Evolutionary conservation across 176 grass and related monocot genomes (phyloP), one percentile per base, ranked within the genome.

Genomic region (Oryza brachyantha): DNA sequence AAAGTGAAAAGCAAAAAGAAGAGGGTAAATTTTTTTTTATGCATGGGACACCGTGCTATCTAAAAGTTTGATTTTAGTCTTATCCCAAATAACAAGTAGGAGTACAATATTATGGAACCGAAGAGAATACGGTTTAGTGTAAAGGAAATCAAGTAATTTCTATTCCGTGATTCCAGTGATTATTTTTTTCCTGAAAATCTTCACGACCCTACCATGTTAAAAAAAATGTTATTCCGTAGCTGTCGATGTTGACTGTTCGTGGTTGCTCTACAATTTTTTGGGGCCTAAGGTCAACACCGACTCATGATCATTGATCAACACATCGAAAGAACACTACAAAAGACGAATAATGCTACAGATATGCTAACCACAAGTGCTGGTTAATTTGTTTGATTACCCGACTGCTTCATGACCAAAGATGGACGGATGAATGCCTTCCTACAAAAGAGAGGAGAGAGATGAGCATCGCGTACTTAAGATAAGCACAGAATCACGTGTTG

Each of bases 351-450:
- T 50, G 17, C 46, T 50, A 21, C 46, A 21, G 5, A 52, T 1
- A 0, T n/a, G 17, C 19, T 7, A 52, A 19, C 7, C 19, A 7
- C 14, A 52, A 52, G 29, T 4, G 7, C 38, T 29, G 8, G 25
- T 28, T 9, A 8, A 24, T 43, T 73, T 50, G 46, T 21, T 57
- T 57, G 52, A 57, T 24, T 92, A 92, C 93, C 93, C 90, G 77
- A 92, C 70, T 14, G 93, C 90, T 81, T 96, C 93, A 45, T 96
- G 93, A 7, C 93, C 87, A 4, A 86, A 58, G 69, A 92, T 88
- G 38, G 40, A 77, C 1, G 68, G 82, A 61, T 65, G 64, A 39
- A 31, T 35, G 41, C 8, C 38, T 22, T 28, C 65, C 85, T 87
- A 11, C n/a, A 19, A 45, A 86, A n/a, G 41, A 0, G 6, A 11